Percentiles rank a stretch among this genome's conserved stretches.
Evolutionary conservation across 257 asterid genomes (phyloP).

Genomic region (Nicotiana noctiflora): DNA sequence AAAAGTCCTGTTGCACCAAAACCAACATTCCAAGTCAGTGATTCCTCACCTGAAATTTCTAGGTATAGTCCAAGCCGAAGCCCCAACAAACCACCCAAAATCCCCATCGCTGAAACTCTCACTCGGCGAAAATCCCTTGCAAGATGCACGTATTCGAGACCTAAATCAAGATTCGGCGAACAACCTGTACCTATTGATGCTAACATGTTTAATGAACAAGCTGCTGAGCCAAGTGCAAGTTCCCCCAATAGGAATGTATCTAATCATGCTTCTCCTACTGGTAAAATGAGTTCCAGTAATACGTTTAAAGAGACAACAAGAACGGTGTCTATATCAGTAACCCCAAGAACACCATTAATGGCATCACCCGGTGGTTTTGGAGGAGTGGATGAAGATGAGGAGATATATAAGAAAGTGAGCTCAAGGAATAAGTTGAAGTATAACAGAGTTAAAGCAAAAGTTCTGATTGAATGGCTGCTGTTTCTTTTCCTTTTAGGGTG

Average conservation of each 20-base stretch:
- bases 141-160: constrained; percentile 58
- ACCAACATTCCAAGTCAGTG: constrained; percentile 20
- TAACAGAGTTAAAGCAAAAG: constrained; percentile 51
- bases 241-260: constrained; percentile 24
- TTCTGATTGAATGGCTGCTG: constrained; percentile 58
- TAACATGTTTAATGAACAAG: constrained; percentile 29
- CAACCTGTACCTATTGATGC: constrained; percentile 41
- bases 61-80: constrained; percentile 42
- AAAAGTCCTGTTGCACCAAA: background rate
- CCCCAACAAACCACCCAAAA: constrained; percentile 63
- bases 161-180: constrained; percentile 88
- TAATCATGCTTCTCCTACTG: constrained; percentile 41
- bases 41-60: constrained; percentile 52
- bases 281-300: constrained; percentile 21
- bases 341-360: constrained; percentile 57
- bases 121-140: constrained; percentile 49
- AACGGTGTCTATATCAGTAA: constrained; percentile 22
- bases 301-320: constrained; percentile 34
- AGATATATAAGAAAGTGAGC: constrained; percentile 73
- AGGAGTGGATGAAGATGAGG: constrained; percentile 64
- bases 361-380: constrained; percentile 50
- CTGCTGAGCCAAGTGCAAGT: constrained; percentile 10
- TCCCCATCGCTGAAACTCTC: constrained; percentile 47
- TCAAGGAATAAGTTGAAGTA: constrained; percentile 51
- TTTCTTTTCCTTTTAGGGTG: constrained; percentile 50